phyloP scores from a whole-genome alignment of 106 monocot genomes.

The Agapanthus africanus region DNA sequence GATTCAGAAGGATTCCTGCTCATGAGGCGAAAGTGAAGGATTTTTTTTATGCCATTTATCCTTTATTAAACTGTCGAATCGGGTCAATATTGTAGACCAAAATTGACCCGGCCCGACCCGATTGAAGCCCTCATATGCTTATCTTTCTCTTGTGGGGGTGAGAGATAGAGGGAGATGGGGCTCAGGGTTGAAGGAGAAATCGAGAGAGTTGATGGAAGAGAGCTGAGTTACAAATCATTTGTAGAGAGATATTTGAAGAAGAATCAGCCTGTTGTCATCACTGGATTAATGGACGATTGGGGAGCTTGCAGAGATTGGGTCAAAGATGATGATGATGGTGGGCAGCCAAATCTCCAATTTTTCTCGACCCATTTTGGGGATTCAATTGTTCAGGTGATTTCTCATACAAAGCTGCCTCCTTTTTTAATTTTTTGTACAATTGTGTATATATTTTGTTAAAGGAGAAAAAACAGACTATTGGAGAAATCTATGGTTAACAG shows the following conservation, averaged over 20 bases:
- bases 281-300: conserved; percentile 77
- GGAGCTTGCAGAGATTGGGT: conserved; percentile 74
- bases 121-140: too few species aligned
- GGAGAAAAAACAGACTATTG: too few species aligned
- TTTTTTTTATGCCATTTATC: too few species aligned
- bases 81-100: too few species aligned
- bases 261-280: conserved; percentile 82
- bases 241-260: conserved; percentile 47
- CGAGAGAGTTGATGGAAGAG: conserved; percentile 68
- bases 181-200: conserved; percentile 39
- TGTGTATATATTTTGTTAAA: too few species aligned
- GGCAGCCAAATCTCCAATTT: conserved; percentile 68
- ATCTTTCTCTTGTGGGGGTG: too few species aligned
- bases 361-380: conserved; percentile 47
- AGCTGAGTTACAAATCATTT: conserved; percentile 55
- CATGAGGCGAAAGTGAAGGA: too few species aligned
- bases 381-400: conserved; percentile 50
- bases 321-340: conserved; percentile 12
- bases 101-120: too few species aligned
- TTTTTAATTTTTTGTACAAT: neutral
- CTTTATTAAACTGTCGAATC: too few species aligned
- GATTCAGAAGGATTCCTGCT: too few species aligned
- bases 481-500: too few species aligned
- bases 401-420: neutral
- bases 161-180: too few species aligned